Evolutionary conservation across 192 early-diverging fungal species (phyloP), one percentile per base, ranked within the genome.

Genomic region (Linnemannia hyalina): DNA sequence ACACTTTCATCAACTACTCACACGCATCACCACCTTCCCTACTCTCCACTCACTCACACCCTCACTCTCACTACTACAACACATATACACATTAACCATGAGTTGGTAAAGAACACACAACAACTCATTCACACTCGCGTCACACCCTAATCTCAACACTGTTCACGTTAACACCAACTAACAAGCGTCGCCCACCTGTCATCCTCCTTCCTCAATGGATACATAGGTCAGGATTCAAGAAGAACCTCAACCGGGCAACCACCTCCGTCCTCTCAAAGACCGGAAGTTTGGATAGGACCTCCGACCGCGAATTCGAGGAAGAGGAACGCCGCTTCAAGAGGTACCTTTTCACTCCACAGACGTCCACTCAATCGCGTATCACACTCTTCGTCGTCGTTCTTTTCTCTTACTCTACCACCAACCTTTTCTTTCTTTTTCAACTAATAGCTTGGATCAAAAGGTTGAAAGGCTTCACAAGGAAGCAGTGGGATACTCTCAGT

Each of bases 401-500:
- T 2, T 68, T 32, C 29, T 20, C 68, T 47, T 73, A 20, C 15
- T n/a, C 47, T n/a, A 68, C 29, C 49, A 5, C 49, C 18, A 52
- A 52, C 49, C 18, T 76, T 47, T 73, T 68, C 60, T 36, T 63
- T 55, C 15, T 35, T 32, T 54, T 68, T 32, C n/a, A 57, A 57
- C 55, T 57, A 8, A 29, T 74, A 97, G 96, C 55, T 91, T 98
- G 42, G 97, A 99, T 88, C 80, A 86, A 41, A 97, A 97, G 69
- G 91, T 94, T 0, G 95, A 97, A 81, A 94, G 92, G 47, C 89
- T 99, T 3, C 92, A 97, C 81, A 96, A 95, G 78, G 97, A 99
- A 85, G 93, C 98, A 16, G 98, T 98, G 83, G 96, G 96, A 65
- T 99, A 99, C 85, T 91, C 98, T 46, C 94, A 96, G 80, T 93